Evolutionary conservation across 2,329 filamentous ascomycete genomes (phyloP), one percentile per base, ranked within the genome.

Genomic region (Neofusicoccum parvum): DNA sequence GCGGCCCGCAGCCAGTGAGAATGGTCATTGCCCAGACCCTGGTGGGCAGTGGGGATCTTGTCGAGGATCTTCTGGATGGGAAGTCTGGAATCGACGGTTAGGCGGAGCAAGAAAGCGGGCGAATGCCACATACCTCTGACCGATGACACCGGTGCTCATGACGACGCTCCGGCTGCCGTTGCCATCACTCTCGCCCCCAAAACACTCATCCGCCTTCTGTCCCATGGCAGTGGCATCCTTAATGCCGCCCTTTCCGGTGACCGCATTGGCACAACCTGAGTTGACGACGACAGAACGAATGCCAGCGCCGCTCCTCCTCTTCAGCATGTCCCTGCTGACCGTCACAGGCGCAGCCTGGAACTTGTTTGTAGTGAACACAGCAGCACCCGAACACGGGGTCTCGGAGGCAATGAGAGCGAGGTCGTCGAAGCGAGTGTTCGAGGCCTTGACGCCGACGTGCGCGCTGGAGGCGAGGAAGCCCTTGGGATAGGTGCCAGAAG

Each of bases 61-160:
- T 87, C 83, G 54, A 94, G 81, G 74, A 99, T 99, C 79, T 96
- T 97, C 70, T 91, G 83, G 72, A 98, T 96, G 10, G 95, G 95
- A 27, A 99, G 85, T 68, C 90, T 92, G 68, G 17, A 43, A 36
- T 9, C 43, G 10, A 5, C 12, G 0, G 27, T 65, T 36, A 37
- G n/a, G n/a, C 36, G 10, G 9, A 36, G 27, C 32, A 12, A 36
- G 20, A 54, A 66, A 68, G 20, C 45, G 49, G 45, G 32, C 63
- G 54, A 11, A 3, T 27, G 67, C 49, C 41, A 69, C 80, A 69
- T 76, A 90, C 89, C 92, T 88, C 80, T 98, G 94, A 9, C 95
- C 95, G 75, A 99, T 99, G 50, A 99, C 95, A 64, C 95, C 95
- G 2, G 95, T 99, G 77, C 93, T 97, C 95, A 99, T 98, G 68